Evolutionary conservation across 331 rosid genomes (phyloP).

Genomic region (Quercus lobata): DNA sequence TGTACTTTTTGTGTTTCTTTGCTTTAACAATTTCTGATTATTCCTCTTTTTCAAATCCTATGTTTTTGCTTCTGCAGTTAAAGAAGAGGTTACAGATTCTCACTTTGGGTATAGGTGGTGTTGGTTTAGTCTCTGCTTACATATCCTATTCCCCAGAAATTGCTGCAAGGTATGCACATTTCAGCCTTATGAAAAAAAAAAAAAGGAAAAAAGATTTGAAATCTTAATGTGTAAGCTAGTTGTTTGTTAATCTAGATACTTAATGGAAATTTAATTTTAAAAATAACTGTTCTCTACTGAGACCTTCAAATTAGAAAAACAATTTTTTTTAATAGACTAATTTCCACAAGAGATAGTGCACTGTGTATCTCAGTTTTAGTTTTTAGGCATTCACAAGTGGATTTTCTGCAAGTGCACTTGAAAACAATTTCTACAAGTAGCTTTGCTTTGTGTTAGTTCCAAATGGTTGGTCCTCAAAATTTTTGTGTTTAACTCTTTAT

Average conservation of each 20-base stretch:
- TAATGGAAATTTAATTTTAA: background rate
- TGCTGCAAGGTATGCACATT: slow-evolving; percentile 63
- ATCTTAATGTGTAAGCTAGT: background rate
- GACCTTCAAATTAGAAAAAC: background rate
- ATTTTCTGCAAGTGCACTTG: background rate
- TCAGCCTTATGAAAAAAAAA: background rate
- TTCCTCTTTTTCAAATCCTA: background rate
- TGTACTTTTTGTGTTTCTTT: slow-evolving; percentile 9
- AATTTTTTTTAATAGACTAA: background rate
- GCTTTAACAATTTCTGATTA: slow-evolving; percentile 2
- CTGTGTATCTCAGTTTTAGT: background rate
- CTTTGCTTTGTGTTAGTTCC: background rate
- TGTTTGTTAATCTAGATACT: background rate
- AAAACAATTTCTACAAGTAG: background rate
- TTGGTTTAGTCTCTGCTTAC: slow-evolving; percentile 81
- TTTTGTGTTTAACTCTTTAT: background rate
- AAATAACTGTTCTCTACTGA: background rate
- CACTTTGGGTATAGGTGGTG: slow-evolving; percentile 75
- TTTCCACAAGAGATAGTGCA: background rate
- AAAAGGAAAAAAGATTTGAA: too few species aligned
- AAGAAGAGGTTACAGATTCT: slow-evolving; percentile 66
- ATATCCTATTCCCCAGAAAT: slow-evolving; percentile 84
- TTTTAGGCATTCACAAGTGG: background rate
- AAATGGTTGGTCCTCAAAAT: background rate
- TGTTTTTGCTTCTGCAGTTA: slow-evolving; percentile 48